Evolutionary conservation across 2,329 filamentous ascomycete species (phyloP).

Genomic region (Stagonosporopsis cucurbitacearum): DNA sequence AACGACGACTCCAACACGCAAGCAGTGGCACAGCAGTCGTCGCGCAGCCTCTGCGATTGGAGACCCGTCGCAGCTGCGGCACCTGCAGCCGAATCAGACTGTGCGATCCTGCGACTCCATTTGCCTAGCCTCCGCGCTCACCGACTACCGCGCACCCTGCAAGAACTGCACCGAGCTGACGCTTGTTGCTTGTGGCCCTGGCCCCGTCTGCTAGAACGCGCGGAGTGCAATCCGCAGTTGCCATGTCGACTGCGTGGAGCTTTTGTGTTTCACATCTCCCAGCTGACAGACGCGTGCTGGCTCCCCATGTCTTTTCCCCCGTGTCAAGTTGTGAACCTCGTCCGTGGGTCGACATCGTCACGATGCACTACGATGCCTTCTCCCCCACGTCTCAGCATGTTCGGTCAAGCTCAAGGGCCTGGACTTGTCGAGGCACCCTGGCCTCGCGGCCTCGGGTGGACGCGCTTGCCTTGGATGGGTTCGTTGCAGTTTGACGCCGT

Average conservation of each 20-base stretch:
- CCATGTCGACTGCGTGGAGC: constrained; percentile 13
- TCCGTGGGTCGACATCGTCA: constrained; percentile 1
- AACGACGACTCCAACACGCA: constrained; percentile 13
- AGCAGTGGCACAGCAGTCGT: constrained; percentile 19
- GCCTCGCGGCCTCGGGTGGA: background rate
- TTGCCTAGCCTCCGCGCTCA: constrained; percentile 20
- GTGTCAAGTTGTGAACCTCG: background rate
- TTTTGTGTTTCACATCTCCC: constrained; percentile 7
- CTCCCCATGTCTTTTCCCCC: background rate
- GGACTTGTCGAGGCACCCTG: background rate
- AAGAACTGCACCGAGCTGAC: background rate
- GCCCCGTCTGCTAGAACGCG: constrained; percentile 10
- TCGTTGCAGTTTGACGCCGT: background rate
- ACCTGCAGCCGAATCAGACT: constrained; percentile 9
- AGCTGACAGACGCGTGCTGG: constrained; percentile 4
- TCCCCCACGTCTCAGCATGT: constrained; percentile 14
- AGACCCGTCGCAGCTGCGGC: constrained; percentile 3
- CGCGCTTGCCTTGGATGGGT: background rate
- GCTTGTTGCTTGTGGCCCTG: background rate
- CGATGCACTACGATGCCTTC: no score
- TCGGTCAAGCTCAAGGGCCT: constrained; percentile 2
- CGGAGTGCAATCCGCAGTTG: constrained; percentile 7
- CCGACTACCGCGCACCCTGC: background rate
- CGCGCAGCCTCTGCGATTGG: background rate
- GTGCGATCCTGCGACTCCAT: constrained; percentile 10